Evolutionary conservation across 2,329 filamentous ascomycete species (phyloP), one percentile per base, ranked within the genome.

Genomic region (Alternaria postmessia): DNA sequence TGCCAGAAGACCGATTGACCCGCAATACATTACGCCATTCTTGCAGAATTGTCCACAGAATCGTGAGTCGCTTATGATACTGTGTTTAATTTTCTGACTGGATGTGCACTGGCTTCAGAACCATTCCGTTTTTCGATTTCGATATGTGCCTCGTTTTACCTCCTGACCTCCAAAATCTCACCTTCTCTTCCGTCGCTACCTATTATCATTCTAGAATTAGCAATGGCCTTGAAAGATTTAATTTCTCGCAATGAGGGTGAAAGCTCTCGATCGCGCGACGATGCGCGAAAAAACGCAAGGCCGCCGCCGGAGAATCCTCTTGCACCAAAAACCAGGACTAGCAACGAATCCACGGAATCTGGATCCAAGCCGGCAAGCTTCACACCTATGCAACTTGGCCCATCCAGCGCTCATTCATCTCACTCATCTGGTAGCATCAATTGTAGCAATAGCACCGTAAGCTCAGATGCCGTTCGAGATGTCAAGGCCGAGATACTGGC

Each of bases 401-500:
- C 52, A 26, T 12, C 24, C 14, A 51, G 53, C 30, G 32, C 36
- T 12, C 30, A 41, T 9, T 53, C 39, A 14, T 42, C 51, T 14
- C 24, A 36, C 24, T 26, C 16, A 11, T 26, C 49, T 28, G 36
- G 16, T n/a, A 56, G 14, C 18, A 26, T 48, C 30, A n/a, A 61
- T 4, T 42, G 36, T 20, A 49, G 24, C 9, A 36, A 30, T 20
- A 54, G 46, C 18, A 56, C 24, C 20, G 54, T 55, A 9, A 30
- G 51, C 9, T 75, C 77, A 51, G 81, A 84, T 34, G 81, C 80
- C 42, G 75, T 86, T 48, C 73, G 80, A 48, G 83, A 87, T 60
- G 82, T 88, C 70, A 87, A 86, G 71, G 82, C 81, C 65, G 86
- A 89, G 71, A 84, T 90, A 64, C 86, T 88, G 81, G 87, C 87